Percentiles rank a stretch among this genome's conserved stretches.
Evolutionary conservation across 139 green algal genomes (phyloP).

Genomic region (Volvox reticuliferus): DNA sequence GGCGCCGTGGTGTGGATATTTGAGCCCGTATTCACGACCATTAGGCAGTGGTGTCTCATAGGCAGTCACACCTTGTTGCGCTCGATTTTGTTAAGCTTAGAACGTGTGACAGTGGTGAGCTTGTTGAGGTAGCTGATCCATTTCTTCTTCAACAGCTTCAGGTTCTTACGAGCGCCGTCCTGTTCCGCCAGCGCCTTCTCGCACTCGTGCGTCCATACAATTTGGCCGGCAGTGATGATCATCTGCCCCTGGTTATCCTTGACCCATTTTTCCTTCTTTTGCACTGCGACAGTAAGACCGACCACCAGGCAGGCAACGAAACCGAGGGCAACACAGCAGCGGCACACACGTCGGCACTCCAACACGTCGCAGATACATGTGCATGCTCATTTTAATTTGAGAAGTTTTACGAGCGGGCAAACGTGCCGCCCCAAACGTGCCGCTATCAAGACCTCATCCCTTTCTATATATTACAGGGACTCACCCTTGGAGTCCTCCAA

Average conservation of each 20-base stretch:
- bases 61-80: constrained; percentile 79
- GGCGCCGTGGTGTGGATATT: too few relatives aligned
- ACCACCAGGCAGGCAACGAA: too few relatives aligned
- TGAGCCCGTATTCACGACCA: too few relatives aligned
- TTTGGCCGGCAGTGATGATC: constrained; percentile 91
- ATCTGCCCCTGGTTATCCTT: constrained; percentile 89
- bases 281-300: constrained; percentile 33
- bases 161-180: constrained; percentile 69
- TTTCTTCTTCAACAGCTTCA: constrained; percentile 89
- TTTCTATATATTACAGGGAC: neutral
- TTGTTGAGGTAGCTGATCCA: constrained; percentile 90
- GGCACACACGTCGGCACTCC: neutral
- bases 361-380: neutral
- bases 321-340: neutral
- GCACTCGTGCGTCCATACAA: constrained; percentile 91
- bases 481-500: constrained; percentile 63
- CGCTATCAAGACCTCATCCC: neutral
- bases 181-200: constrained; percentile 84
- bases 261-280: constrained; percentile 93
- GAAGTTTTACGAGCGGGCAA: too few relatives aligned
- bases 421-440: too few relatives aligned
- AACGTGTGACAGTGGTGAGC: constrained; percentile 84
- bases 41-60: too few relatives aligned
- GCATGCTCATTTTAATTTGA: neutral
- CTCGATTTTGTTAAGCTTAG: constrained; percentile 85